Conservation (phyloP, 140 eudicot species). For the Anethum foeniculum region DNA sequence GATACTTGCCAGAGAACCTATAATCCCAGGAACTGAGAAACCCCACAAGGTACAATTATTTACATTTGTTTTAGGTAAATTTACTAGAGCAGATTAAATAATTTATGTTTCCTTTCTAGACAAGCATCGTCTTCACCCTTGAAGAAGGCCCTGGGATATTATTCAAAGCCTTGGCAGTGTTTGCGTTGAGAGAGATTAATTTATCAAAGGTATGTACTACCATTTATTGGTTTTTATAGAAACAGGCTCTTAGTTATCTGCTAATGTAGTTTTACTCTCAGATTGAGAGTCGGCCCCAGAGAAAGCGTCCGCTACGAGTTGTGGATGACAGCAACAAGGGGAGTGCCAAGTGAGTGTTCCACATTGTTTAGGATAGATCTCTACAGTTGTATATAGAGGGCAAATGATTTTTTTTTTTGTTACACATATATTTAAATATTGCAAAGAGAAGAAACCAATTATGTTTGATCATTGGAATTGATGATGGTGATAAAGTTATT, state of each 20-base stretch:
- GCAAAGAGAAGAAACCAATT: neutral
- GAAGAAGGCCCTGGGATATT: conserved; percentile 97
- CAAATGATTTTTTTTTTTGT: neutral
- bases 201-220: conserved; percentile 59
- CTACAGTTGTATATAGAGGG: neutral
- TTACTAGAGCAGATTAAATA: neutral
- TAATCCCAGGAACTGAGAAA: conserved; percentile 64
- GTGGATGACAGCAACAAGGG: conserved; percentile 87
- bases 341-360: conserved; percentile 70
- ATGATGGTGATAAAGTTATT: neutral
- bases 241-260: neutral
- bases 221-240: neutral
- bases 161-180: conserved; percentile 95
- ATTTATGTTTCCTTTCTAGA: conserved; percentile 31
- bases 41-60: conserved; percentile 58
- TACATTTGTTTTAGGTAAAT: conserved; percentile 3
- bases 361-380: neutral
- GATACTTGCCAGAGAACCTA: conserved; percentile 91
- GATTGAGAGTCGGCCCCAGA: conserved; percentile 97
- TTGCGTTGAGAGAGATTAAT: conserved; percentile 70
- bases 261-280: conserved; percentile 20
- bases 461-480: neutral
- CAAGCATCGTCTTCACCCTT: conserved; percentile 88
- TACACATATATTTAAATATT: neutral
- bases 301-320: conserved; percentile 71